Base-by-base conservation (phyloP, 2,329 filamentous ascomycete species). In the Neonectria ditissima region DNA sequence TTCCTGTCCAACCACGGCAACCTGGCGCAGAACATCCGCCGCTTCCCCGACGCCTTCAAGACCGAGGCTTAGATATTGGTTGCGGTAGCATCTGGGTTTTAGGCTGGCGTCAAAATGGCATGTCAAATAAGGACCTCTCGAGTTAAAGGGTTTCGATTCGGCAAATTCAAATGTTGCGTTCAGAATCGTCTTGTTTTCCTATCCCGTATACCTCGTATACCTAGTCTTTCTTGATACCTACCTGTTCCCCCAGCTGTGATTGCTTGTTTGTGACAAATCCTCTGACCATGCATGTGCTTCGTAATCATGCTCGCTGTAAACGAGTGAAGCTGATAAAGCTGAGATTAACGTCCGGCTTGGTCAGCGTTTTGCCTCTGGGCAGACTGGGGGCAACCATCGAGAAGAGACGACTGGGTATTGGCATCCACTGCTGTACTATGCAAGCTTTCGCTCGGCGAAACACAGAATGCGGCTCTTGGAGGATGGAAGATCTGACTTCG, bases 1-100 rank as follows among this genome's bases (percentile, higher is more conserved):
- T 99, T 99, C 92, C 90, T 98, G 78, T 88, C 89, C 86, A 97
- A 97, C 89, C 91, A 97, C 86, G 96, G 96, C 78, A 87, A 85
- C 77, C 86, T 99, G 74, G 88, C 86, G 81, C 76, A 92, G 76
- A 99, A 99, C 91, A 90, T 99, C 80, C 90, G 89, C 84, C 89
- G 93, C 77, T 99, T 97, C 93, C 96, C 96, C 76, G 91, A 92
- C 70, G 96, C 96, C 80, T 99, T 97, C 86, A 83, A 84, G 69
- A 76, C 78, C 51, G 82, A 85, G 80, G 85, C 82, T 80, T 87
- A 82, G 77, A 75, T 69, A 73, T 74, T 75, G 75, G 71, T 72
- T 73, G 71, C 69, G 73, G 71, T 75, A 74, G 75, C 73, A 78
- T 78, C 76, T 79, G 79, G 77, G 74, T 79, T 75, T 74, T 76